Base-by-base conservation (phyloP, 2,329 filamentous ascomycete genomes). In the Cytospora piceae region DNA sequence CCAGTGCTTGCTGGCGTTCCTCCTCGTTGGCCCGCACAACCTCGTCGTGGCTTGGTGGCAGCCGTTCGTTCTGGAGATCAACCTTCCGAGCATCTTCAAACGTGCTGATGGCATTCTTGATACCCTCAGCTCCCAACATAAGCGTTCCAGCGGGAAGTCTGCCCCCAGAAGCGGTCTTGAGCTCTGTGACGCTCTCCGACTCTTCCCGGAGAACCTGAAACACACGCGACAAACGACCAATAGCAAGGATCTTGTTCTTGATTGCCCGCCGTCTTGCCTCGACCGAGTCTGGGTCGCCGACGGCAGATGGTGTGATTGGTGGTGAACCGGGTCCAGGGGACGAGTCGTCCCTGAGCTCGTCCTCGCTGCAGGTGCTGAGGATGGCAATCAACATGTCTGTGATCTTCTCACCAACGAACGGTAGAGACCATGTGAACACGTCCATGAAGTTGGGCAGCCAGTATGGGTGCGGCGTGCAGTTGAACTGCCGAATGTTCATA, bases 401-500 rank as follows among this genome's bases (percentile, higher is more conserved):
- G 74, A 99, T 94, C 85, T 99, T 99, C 80, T 99, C 95, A 69
- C 95, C 94, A 29, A 99, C 95, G 79, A 99, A 99, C 0, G 95
- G 95, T 67, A 99, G 84, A 39, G 95, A 99, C 95, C 95, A 99
- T n/a, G 95, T 99, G 77, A 99, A 99, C 69, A 99, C 95, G 75
- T 99, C 95, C 95, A 99, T 99, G 77, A 99, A 99, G 82, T 99
- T 99, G 63, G 95, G 95, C 58, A 99, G 87, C 95, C 95, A 99
- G 83, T 99, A 99, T 8, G 95, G 95, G 78, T 99, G 95, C 39
- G 95, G 95, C 27, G 95, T 98, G 86, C 94, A 99, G 84, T 99
- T 99, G 83, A 99, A 99, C 79, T 99, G 95, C 67, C 95, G 88
- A 76, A 99, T 99, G 83, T 99, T 99, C 95, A 99, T 99, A 68